Conservation (phyloP, 441 rosid species). For the Croton setiger region DNA sequence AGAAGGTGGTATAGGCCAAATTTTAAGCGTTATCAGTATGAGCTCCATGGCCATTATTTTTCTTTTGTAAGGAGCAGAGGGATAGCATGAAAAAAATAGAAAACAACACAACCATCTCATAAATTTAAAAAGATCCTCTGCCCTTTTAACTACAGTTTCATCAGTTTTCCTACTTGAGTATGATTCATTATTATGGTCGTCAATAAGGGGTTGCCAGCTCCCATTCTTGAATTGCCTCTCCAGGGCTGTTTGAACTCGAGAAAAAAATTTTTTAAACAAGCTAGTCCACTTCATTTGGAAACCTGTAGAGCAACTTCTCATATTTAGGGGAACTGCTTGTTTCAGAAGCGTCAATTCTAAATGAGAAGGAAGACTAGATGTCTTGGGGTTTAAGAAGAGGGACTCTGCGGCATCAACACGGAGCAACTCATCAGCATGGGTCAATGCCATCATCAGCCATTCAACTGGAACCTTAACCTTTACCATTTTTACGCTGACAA, state of each 20-base stretch:
- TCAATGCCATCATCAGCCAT: constrained; percentile 88
- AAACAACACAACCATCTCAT: constrained; percentile 92
- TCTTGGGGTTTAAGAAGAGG: constrained; percentile 89
- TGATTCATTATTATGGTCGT: constrained; percentile 23
- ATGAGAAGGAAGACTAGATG: constrained; percentile 78
- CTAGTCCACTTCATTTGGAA: constrained; percentile 99
- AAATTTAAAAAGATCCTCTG: constrained; percentile 72
- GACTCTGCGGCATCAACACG: constrained; percentile 96
- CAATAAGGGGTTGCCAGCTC: constrained; percentile 54
- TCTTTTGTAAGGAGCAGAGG: constrained; percentile 96
- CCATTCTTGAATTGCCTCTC: constrained; percentile 88
- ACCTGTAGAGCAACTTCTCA: constrained; percentile 93
- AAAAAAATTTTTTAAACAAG: constrained; percentile 86
- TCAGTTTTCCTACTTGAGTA: constrained; percentile 29
- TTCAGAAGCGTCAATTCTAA: constrained; percentile 78
- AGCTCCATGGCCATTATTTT: constrained; percentile 98
- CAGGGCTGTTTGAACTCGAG: constrained; percentile 85
- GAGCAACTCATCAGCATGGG: constrained; percentile 86
- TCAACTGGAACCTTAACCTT: constrained; percentile 61
- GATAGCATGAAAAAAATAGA: constrained; percentile 88
- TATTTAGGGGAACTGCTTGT: constrained; percentile 88
- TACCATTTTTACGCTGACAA: constrained; percentile 65
- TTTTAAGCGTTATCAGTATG: constrained; percentile 72
- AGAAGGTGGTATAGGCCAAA: constrained; percentile 71
- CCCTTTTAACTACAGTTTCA: constrained; percentile 42